These are phyloP conservation scores for Macrophomina phaseolina DNA, from an alignment of 2,329 filamentous ascomycete species.

Conservation along the genomic window DNA sequence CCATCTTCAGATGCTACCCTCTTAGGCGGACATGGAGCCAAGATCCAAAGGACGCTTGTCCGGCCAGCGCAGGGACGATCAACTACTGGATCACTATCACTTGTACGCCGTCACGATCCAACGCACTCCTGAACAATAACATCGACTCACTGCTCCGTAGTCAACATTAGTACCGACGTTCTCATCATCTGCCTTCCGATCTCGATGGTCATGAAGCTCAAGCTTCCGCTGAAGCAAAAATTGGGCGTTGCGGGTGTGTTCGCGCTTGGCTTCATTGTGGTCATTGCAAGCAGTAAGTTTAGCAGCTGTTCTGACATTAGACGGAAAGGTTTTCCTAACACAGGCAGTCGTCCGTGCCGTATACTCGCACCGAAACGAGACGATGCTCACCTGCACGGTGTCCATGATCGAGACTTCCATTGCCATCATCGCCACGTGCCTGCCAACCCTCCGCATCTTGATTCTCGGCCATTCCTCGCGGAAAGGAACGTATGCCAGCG, in stretches of 20 bases:
- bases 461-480: conserved; percentile 26
- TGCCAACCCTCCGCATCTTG: conserved; percentile 34
- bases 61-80: conserved; percentile 5
- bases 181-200: conserved; percentile 43
- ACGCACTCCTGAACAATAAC: neutral
- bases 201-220: conserved; percentile 43
- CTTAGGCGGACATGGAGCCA: conserved; percentile 38
- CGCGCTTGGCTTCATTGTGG: conserved; percentile 40
- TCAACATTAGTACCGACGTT: conserved; percentile 26
- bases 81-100: conserved; percentile 27
- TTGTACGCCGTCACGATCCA: neutral
- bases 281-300: conserved; percentile 37
- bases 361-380: conserved; percentile 42
- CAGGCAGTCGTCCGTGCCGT: conserved; percentile 41
- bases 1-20: conserved; percentile 49
- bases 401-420: conserved; percentile 49
- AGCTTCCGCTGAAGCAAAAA: conserved; percentile 44
- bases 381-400: conserved; percentile 47
- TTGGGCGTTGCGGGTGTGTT: conserved; percentile 42
- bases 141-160: neutral
- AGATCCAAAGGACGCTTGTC: conserved; percentile 31
- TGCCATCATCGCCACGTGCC: conserved; percentile 49
- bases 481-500: conserved; percentile 22
- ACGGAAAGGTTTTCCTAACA: neutral
- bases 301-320: neutral